Evolutionary conservation across 139 green algal genomes (phyloP).

Genomic region (Chlorella sp.): DNA sequence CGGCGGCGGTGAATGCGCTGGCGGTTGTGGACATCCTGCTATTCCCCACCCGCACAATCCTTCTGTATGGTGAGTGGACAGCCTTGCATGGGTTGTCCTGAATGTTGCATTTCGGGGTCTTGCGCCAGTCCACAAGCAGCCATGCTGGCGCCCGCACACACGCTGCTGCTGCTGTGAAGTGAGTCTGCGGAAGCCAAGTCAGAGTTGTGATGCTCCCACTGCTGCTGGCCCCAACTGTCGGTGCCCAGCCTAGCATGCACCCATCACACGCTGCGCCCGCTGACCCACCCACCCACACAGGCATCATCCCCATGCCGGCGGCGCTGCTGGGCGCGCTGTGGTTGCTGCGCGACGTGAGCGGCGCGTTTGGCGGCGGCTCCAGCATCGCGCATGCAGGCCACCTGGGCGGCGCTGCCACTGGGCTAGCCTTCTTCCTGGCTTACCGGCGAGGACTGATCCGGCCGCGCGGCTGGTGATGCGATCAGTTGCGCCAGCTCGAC

Average conservation of each 20-base stretch:
- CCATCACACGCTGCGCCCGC: not conserved
- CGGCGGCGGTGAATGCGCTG: constrained; percentile 58
- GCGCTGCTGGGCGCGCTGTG: constrained; percentile 63
- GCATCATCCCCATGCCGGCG: constrained; percentile 65
- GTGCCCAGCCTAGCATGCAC: too few relatives aligned
- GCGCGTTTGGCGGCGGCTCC: not conserved
- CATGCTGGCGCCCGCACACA: too few relatives aligned
- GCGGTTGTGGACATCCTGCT: constrained; percentile 51
- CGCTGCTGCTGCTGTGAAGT: too few relatives aligned
- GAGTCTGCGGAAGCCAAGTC: too few relatives aligned
- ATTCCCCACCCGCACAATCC: constrained; percentile 59
- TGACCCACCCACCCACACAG: not conserved
- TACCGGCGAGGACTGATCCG: constrained; percentile 24
- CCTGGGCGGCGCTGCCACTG: constrained; percentile 44
- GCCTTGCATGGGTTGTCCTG: too few relatives aligned
- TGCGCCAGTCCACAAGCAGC: too few relatives aligned
- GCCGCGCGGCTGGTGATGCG: constrained; percentile 3
- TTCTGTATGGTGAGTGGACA: constrained; percentile 60
- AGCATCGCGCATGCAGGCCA: constrained; percentile 44
- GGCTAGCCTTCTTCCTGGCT: constrained; percentile 35
- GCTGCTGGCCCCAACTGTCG: too few relatives aligned
- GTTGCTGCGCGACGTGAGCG: constrained; percentile 47
- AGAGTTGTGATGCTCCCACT: not conserved
- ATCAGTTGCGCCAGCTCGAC: too few relatives aligned
- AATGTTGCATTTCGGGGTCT: too few relatives aligned